These are phyloP conservation scores for Aspergillus phoenicis DNA, from an alignment of 2,329 filamentous ascomycete species.

Conservation along the genomic window DNA sequence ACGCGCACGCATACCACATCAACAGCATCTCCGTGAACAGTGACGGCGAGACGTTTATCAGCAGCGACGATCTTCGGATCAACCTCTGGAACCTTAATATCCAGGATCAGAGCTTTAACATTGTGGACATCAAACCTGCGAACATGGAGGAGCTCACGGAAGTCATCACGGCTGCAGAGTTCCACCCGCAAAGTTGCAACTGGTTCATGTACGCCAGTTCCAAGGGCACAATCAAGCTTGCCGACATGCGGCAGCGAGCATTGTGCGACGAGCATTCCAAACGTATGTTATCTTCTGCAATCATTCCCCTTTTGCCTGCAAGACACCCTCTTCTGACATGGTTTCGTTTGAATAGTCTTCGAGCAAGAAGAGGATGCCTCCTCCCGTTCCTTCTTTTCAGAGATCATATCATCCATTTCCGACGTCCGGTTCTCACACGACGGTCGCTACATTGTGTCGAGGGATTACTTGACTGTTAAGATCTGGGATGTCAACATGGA, in stretches of 20 bases:
- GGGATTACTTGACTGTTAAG: slow-evolving; percentile 98
- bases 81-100: slow-evolving; percentile 99
- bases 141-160: slow-evolving; percentile 99
- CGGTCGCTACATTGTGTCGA: slow-evolving; percentile 93
- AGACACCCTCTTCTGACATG: slow-evolving; percentile 18
- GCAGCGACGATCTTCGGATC: slow-evolving; percentile 94
- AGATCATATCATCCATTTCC: slow-evolving; percentile 99
- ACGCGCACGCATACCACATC: slow-evolving; percentile 98
- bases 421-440: slow-evolving; percentile 97
- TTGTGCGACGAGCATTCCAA: slow-evolving; percentile 95
- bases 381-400: slow-evolving; percentile 97
- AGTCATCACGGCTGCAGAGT: slow-evolving; percentile 97
- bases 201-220: slow-evolving; percentile 99
- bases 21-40: slow-evolving; percentile 99
- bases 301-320: not conserved
- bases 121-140: slow-evolving; percentile 98
- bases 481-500: slow-evolving; percentile 99
- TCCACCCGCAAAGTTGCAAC: slow-evolving; percentile 95
- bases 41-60: slow-evolving; percentile 98
- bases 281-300: slow-evolving; percentile 60
- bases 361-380: slow-evolving; percentile 98
- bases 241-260: slow-evolving; percentile 96
- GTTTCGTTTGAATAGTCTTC: slow-evolving; percentile 67
- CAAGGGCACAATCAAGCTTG: slow-evolving; percentile 97
- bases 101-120: slow-evolving; percentile 99